Base-by-base conservation (phyloP, 2,329 filamentous ascomycete genomes). In the Blumeria hordei region DNA sequence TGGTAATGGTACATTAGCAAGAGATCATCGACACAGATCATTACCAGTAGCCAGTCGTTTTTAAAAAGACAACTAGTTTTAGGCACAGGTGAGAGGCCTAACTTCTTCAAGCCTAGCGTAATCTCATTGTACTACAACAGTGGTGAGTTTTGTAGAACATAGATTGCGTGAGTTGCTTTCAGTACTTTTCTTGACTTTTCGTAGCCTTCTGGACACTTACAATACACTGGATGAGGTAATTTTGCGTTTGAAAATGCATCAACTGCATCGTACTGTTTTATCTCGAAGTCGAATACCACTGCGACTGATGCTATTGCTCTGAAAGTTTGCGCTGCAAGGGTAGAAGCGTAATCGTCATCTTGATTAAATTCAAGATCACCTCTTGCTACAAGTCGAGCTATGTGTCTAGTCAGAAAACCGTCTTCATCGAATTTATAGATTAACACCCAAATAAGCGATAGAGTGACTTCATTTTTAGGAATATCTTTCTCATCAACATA, bases 361-460 rank as follows among this genome's bases (percentile, higher is more conserved):
- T 55, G 10, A 14, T 36, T 54, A 21, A 53, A 43, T 49, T 63
- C 52, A 14, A 60, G 56, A 45, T 62, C 59, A 41, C 61, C 59
- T 16, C 58, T 43, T n/a, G 62, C 61, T 44, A 59, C 61, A 11
- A 62, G 54, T 14, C 61, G 21, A 33, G 62, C 60, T 39, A 62
- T 62, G n/a, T 43, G 50, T 41, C 60, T 60, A 14, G 45, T 32
- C 3, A 64, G 57, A 39, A 57, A 59, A 7, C 61, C 60, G 43
- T 64, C 45, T 16, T 53, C 56, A 36, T 64, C 57, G n/a, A 63
- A 58, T 51, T 65, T 65, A 50, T 64, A 62, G 11, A 34, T 59
- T 45, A 61, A 64, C 1, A 64, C 60, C 61, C 50, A 67, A 35
- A 54, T 52, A 33, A 52, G 44, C 11, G 54, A 44, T 21, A 55